phyloP scores from a whole-genome alignment of 2,329 filamentous ascomycete genomes.

The Fusarium tupiense region DNA sequence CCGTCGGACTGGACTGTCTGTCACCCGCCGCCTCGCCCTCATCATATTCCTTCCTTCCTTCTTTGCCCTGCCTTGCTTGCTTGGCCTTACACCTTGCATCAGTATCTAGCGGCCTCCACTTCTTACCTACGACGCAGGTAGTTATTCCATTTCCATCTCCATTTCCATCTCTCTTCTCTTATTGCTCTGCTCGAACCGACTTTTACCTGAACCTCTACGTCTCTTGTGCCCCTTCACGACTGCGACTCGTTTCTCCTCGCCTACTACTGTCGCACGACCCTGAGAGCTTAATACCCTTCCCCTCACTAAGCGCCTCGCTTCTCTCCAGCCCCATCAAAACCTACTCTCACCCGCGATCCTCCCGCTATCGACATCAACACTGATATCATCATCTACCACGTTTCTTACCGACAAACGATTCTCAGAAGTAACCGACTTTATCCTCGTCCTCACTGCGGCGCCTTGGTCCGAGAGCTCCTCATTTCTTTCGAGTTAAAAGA shows the following conservation, averaged over 20 bases:
- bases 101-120: conserved; percentile 30
- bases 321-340: conserved; percentile 26
- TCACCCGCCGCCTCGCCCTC: conserved; percentile 5
- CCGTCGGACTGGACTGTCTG: background rate
- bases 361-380: conserved; percentile 6
- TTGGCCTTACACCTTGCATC: conserved; percentile 3
- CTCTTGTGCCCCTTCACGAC: conserved; percentile 4
- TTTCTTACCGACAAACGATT: conserved; percentile 16
- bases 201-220: background rate
- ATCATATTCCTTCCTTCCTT: conserved; percentile 2
- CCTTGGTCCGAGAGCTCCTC: conserved; percentile 5
- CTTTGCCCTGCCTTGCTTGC: conserved; percentile 3
- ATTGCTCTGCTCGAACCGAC: background rate
- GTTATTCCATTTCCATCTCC: conserved; percentile 24
- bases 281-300: conserved; percentile 32
- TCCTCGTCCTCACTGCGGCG: background rate
- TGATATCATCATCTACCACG: background rate
- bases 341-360: conserved; percentile 16
- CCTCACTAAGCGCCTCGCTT: conserved; percentile 32
- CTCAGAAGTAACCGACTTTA: background rate
- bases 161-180: conserved; percentile 13
- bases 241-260: conserved; percentile 12
- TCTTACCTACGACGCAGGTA: conserved; percentile 19
- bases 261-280: conserved; percentile 29
- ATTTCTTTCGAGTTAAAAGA: conserved; percentile 15